Evolutionary conservation across 495 filamentous ascomycete species (phyloP), one percentile per base, ranked within the genome.

Genomic region (Talaromyces ruber): DNA sequence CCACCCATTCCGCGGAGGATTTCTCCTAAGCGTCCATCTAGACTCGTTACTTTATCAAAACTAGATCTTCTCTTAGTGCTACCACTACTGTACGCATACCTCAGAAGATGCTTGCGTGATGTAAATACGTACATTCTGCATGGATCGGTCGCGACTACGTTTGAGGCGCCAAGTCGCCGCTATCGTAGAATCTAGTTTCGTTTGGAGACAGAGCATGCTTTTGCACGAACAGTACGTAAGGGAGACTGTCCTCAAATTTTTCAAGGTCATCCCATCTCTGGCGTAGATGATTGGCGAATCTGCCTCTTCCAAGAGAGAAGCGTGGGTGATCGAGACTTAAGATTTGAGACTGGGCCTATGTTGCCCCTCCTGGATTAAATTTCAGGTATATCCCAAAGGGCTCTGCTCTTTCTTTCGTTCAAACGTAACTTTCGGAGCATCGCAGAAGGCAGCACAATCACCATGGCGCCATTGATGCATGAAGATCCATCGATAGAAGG

Each of bases 391-490:
- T 21, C 43, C 43, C 43, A 47, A n/a, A n/a, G 43, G 43, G 43
- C 43, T 47, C 43, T 47, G 43, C 43, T 47, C 8, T 21, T 47
- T 47, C 18, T n/a, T 21, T 21, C 18, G 7, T 47, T 47, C 43
- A 8, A n/a, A 47, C 18, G 43, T 47, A 47, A 47, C 16, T 22
- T 21, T 47, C 6, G 7, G 21, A 47, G 43, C 18, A 21, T 21
- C 43, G 21, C n/a, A 47, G 43, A 47, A 22, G 12, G 43, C 43
- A 21, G 43, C n/a, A 47, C 18, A 47, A 47, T n/a, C 43, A 47
- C 24, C 51, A 54, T 54, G 51, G 51, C 51, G 51, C 51, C 51
- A 22, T 54, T 54, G 26, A 54, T 54, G 22, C 51, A 54, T n/a
- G n/a, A 18, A 25, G 51, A 54, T 54, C 21, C 51, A 11, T 26